Evolutionary conservation across 352 stramenopile species (phyloP), one percentile per base, ranked within the genome.

Genomic region (Phytopythium delawarense): DNA sequence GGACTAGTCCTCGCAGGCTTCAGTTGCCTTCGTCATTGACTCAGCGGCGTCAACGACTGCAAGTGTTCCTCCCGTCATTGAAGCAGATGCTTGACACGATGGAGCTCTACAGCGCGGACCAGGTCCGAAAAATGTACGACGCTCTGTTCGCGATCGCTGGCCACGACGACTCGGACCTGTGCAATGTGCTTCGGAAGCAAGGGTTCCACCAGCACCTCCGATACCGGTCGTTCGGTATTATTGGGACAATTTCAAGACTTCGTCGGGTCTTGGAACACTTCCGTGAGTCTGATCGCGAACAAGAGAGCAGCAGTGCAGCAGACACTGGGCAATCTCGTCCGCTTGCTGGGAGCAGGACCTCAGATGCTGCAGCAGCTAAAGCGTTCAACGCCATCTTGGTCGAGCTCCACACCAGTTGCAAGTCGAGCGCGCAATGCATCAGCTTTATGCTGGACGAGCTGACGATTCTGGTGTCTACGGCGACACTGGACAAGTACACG

Each of bases 81-180:
- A 86, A 87, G 66, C 78, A 89, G 32, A 59, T 89, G 48, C 64
- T 89, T 4, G 80, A 89, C 35, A 63, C 54, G 1, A 80, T 83
- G 52, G 75, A 89, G 57, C 68, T 59, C 15, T 84, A 61, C 56
- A 67, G 55, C 16, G 57, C 53, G 0, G 60, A 70, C 8, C 74
- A 88, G 63, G 70, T 74, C 53, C 68, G 80, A 4, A 65, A 78
- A 53, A 67, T 86, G 25, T 89, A 87, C 61, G 63, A 79, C n/a
- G 51, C 88, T 32, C 64, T 89, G 5, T 86, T 84, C 25, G 60
- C 64, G 7, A 71, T 87, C 4, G 78, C 69, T n/a, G 76, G 74
- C 0, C 55, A 63, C 1, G 74, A 83, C 39, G 78, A 88, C 52
- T 18, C 76, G 20, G 78, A 89, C 32, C 53, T 89, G 30, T 76